Base-by-base conservation (phyloP, 306 rosid species). In the Astragalus glycyphyllos region DNA sequence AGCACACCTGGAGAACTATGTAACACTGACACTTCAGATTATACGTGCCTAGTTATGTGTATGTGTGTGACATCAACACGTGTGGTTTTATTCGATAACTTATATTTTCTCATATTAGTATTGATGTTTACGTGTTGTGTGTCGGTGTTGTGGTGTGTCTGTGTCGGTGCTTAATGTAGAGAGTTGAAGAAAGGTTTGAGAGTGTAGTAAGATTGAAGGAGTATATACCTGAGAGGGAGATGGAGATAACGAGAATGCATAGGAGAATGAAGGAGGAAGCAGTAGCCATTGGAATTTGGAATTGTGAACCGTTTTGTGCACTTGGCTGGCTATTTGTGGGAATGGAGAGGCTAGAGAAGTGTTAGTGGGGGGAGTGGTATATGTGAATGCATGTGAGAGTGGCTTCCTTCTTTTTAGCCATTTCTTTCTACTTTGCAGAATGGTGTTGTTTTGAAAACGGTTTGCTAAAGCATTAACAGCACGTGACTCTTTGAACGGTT, bases 201-300 rank as follows among this genome's bases (percentile, higher is more conserved):
- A 35, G 13, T 17, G 46, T 14, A 59, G 46, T 14, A 59, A 46
- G 32, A 32, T 14, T 29, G 17, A 57, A 71, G 42, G 10, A 34
- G 14, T 71, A n/a, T 10, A 4, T 10, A 78, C 86, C 81, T 78
- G 71, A 14, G 62, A 68, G 59, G 73, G 79, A 54, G 76, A 73
- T 40, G 77, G 71, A 53, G 79, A 74, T 14, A 75, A 71, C 12
- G 75, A 82, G 61, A 26, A 69, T 66, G 73, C 11, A 65, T 56
- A 64, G 32, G 76, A 84, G 44, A 70, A 58, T 31, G 74, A 72
- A 32, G 69, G 46, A 76, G 26, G 65, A 58, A 51, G 75, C 61
- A 34, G 75, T 66, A 34, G 83, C 26, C 89, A 87, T 85, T 62
- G 65, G 37, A 41, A 32, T 8, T 57, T 56, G 16, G 56, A 48